Conservation (phyloP, 495 filamentous ascomycete species). For the Aspergillus panamensis region DNA sequence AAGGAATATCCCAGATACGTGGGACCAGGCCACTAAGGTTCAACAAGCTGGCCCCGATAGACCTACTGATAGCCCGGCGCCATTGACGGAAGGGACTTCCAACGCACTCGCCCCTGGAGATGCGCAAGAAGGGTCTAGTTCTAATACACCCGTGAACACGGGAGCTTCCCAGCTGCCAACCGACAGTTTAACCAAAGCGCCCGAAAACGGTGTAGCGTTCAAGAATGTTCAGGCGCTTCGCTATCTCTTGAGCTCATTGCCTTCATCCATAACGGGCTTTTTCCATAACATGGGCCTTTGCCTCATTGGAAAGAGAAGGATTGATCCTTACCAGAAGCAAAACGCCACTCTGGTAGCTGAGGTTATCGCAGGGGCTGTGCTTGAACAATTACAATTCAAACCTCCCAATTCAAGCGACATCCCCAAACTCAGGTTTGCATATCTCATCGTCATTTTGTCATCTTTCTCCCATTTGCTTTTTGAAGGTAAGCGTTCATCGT, state of each 20-base stretch:
- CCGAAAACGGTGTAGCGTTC: constrained; percentile 55
- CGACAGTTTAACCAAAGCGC: constrained; percentile 35
- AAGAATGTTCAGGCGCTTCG: constrained; percentile 75
- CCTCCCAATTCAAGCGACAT: constrained; percentile 41
- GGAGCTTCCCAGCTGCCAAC: constrained; percentile 35
- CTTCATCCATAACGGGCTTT: constrained; percentile 68
- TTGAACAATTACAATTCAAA: constrained; percentile 59
- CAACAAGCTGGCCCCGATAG: constrained; percentile 48
- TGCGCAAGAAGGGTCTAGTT: constrained; percentile 21
- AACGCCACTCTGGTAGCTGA: constrained; percentile 71
- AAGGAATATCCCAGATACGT: constrained; percentile 60
- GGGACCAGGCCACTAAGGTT: constrained; percentile 60
- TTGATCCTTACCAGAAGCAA: constrained; percentile 61
- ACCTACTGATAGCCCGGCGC: constrained; percentile 37
- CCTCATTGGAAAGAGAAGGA: constrained; percentile 65
- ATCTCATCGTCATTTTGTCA: constrained; percentile 76
- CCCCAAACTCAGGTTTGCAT: constrained; percentile 58
- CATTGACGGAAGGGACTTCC: constrained; percentile 18
- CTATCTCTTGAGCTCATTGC: constrained; percentile 70
- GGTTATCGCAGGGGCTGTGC: constrained; percentile 65
- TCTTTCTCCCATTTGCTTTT: constrained; percentile 74
- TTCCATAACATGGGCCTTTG: constrained; percentile 78
- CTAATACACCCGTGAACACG: constrained; percentile 23
- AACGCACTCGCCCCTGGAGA: constrained; percentile 16
- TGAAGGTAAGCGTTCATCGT: constrained; percentile 49